Evolutionary conservation across 176 grass and related monocot species (phyloP).

Genomic region (Triticum dicoccoides): DNA sequence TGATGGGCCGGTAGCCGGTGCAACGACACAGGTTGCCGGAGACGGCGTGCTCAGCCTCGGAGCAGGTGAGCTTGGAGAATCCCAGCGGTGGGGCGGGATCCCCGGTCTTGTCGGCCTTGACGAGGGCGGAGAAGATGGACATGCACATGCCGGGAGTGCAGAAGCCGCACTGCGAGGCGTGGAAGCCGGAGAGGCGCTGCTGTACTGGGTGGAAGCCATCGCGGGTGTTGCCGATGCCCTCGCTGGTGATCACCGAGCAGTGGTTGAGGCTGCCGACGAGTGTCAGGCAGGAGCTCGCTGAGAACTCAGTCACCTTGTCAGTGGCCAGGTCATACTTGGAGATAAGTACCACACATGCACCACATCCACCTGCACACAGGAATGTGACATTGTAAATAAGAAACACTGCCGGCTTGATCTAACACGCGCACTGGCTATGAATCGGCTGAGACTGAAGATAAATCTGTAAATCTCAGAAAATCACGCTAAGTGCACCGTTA

Average conservation of each 20-base stretch:
- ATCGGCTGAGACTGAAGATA: neutral
- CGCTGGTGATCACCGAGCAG: constrained; percentile 73
- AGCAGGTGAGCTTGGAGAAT: constrained; percentile 69
- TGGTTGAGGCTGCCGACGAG: constrained; percentile 57
- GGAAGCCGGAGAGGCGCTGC: constrained; percentile 63
- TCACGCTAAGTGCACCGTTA: neutral
- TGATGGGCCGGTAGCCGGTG: constrained; percentile 74
- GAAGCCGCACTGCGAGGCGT: constrained; percentile 92
- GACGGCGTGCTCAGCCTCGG: constrained; percentile 66
- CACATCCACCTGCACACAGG: constrained; percentile 61
- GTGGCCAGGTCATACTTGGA: constrained; percentile 59
- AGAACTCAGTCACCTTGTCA: constrained; percentile 57
- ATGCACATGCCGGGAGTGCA: constrained; percentile 93
- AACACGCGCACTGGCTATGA: neutral
- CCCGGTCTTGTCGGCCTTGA: constrained; percentile 56
- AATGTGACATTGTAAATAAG: neutral
- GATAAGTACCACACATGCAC: constrained; percentile 76
- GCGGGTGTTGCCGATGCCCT: constrained; percentile 70
- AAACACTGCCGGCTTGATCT: neutral
- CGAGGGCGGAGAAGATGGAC: constrained; percentile 74
- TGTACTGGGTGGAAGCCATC: constrained; percentile 80
- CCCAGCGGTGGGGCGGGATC: constrained; percentile 27
- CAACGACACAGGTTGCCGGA: constrained; percentile 84
- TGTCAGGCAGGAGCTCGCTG: constrained; percentile 78
- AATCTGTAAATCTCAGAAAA: neutral